These are phyloP conservation scores for Tolypocladium tropicale DNA, from an alignment of 2,329 filamentous ascomycete genomes.

Conservation along the genomic window DNA sequence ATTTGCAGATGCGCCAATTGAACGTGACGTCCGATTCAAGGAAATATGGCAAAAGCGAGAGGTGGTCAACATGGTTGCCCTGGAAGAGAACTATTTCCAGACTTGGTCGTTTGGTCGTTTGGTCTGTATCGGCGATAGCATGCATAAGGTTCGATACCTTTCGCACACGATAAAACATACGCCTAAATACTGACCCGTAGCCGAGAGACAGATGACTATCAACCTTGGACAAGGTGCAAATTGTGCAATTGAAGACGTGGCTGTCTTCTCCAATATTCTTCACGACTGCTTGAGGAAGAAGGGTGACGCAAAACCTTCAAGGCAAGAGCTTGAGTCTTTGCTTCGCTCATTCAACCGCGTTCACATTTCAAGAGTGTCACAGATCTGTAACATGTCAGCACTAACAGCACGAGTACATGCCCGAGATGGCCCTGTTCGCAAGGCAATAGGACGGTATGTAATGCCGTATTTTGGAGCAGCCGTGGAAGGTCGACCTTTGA, in stretches of 20 bases:
- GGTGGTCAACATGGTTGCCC: background rate
- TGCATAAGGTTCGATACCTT: background rate
- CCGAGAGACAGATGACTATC: background rate
- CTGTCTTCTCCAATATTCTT: background rate
- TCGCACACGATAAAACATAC: background rate
- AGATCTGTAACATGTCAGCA: background rate
- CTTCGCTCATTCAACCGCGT: background rate
- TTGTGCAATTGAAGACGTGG: slow-evolving; percentile 2
- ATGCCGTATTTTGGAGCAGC: background rate
- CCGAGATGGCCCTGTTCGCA: background rate
- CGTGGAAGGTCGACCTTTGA: background rate
- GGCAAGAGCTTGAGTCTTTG: background rate
- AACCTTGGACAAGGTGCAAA: slow-evolving; percentile 2
- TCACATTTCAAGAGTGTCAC: background rate
- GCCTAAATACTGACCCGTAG: background rate
- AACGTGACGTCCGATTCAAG: background rate
- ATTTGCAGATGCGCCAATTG: background rate
- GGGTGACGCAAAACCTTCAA: background rate
- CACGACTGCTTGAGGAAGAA: background rate
- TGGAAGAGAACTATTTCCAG: background rate
- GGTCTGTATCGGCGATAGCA: slow-evolving; percentile 2
- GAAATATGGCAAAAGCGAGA: background rate
- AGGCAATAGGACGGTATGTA: background rate
- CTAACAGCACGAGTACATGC: background rate
- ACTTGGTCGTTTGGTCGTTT: background rate